A percentile compares a stretch with the other conserved stretches of the same genome.
phyloP scores from a whole-genome alignment of 805 yeast genomes.

The Ogataea henricii region DNA sequence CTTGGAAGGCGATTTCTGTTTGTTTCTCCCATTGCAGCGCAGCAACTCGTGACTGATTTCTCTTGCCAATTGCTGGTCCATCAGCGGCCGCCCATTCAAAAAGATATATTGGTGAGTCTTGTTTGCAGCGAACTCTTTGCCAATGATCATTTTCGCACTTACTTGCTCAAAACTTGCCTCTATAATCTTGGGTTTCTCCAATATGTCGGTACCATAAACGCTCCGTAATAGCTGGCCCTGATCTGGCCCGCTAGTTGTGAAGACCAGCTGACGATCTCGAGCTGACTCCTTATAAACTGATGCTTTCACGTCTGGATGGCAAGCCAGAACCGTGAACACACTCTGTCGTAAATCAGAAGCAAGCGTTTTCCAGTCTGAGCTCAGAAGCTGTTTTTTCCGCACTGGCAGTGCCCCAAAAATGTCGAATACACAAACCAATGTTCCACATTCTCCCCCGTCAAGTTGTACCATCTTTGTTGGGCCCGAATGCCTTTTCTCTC shows the following conservation, averaged over 20 bases:
- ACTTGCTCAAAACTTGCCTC: constrained; percentile 31
- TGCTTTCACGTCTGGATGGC: constrained; percentile 28
- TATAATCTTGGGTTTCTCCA: constrained; percentile 30
- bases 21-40: constrained; percentile 1
- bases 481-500: constrained; percentile 11
- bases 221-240: constrained; percentile 22
- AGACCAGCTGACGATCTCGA: constrained; percentile 5
- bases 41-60: constrained; percentile 21
- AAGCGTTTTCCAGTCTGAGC: constrained; percentile 25
- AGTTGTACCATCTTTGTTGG: not conserved
- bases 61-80: constrained; percentile 22
- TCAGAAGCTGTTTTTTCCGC: constrained; percentile 34
- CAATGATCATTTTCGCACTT: constrained; percentile 41
- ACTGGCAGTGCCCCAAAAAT: constrained; percentile 49
- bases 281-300: constrained; percentile 9
- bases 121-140: constrained; percentile 37
- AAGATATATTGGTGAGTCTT: constrained; percentile 46
- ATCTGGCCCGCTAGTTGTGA: constrained; percentile 3
- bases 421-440: constrained; percentile 39
- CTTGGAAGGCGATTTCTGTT: constrained; percentile 35
- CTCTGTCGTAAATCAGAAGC: constrained; percentile 33
- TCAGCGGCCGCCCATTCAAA: constrained; percentile 42
- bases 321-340: constrained; percentile 34
- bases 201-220: constrained; percentile 35
- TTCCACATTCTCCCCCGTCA: constrained; percentile 34